Base-by-base conservation (phyloP, 75 land plant genomes). In the Cunninghamia lanceolata region DNA sequence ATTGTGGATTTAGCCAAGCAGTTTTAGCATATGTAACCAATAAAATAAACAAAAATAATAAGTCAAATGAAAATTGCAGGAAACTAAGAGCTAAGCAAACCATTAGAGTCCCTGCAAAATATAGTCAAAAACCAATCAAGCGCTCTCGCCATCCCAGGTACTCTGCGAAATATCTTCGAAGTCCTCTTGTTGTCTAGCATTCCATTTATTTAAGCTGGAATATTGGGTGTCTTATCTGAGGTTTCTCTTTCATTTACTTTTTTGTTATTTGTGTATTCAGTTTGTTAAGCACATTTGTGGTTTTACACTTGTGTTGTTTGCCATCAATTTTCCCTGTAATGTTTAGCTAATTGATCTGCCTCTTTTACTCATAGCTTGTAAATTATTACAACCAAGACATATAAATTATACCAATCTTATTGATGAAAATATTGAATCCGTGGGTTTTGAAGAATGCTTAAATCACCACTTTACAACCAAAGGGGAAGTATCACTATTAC, bases 121-220 rank as follows among this genome's bases (percentile, higher is more conserved):
- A 95, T 82, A 96, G 97, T 9, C 97, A 95, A 89, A 95, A 96
- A 85, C 98, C 98, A 28, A 96, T 96, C 90, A 96, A 96, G 71
- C 96, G 98, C 30, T 96, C 98, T 68, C 98, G 96, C 3, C 94
- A 96, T 87, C 98, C 98, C 76, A 93, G 97, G 97, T 96, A 77
- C 68, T 19, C 1, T 59, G 17, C 28, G 76, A 63, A n/a, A 46
- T 21, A n/a, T n/a, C n/a, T n/a, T n/a, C n/a, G n/a, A n/a, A n/a
- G n/a, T n/a, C n/a, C n/a, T n/a, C n/a, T n/a, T n/a, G 19, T 39
- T 76, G 19, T 16, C 15, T 2, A 76, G 21, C 32, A 17, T 36
- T 75, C 40, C 38, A 73, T 59, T 1, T 21, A 59, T 25, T 59
- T 21, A 17, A 59, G 28, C 19, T 59, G 59, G 9, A 59, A 17